phyloP scores from a whole-genome alignment of 2,329 filamentous ascomycete species.

The Endoconidiophora laricicola region DNA sequence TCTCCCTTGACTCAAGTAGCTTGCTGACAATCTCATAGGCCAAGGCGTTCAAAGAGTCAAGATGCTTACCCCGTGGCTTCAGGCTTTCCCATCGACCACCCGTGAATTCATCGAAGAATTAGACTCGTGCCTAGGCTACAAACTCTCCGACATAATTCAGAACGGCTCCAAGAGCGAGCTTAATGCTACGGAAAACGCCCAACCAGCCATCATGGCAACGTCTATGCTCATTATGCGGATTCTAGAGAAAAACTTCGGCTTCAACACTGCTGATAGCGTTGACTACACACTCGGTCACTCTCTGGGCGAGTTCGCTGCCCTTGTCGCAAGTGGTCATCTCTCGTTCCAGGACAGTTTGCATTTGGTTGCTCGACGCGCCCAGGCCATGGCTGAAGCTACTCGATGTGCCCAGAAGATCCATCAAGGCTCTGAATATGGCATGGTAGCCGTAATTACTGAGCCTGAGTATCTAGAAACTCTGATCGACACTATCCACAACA shows the following conservation, averaged over 20 bases:
- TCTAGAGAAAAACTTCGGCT: slow-evolving; percentile 70
- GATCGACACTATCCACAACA: slow-evolving; percentile 54
- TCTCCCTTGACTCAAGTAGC: neutral
- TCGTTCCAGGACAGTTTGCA: slow-evolving; percentile 60
- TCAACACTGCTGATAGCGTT: slow-evolving; percentile 51
- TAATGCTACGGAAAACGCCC: slow-evolving; percentile 71
- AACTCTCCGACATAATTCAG: slow-evolving; percentile 62
- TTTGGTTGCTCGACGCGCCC: slow-evolving; percentile 61
- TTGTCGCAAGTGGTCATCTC: slow-evolving; percentile 72
- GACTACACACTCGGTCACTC: slow-evolving; percentile 83
- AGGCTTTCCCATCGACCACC: slow-evolving; percentile 66
- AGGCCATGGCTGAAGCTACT: slow-evolving; percentile 69
- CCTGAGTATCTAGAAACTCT: slow-evolving; percentile 55
- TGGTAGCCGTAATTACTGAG: slow-evolving; percentile 86
- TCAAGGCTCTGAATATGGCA: slow-evolving; percentile 66
- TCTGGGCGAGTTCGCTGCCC: slow-evolving; percentile 79
- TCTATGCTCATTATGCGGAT: slow-evolving; percentile 79
- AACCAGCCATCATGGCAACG: slow-evolving; percentile 92
- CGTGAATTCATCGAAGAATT: slow-evolving; percentile 70
- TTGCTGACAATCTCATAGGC: slow-evolving; percentile 31
- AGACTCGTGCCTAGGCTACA: slow-evolving; percentile 53
- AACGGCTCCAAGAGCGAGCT: slow-evolving; percentile 62
- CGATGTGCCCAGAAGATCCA: slow-evolving; percentile 44
- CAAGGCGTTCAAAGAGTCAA: slow-evolving; percentile 81
- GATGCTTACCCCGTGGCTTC: slow-evolving; percentile 74